phyloP scores from a whole-genome alignment of 306 rosid species.

The Hippophae gyantsensis region DNA sequence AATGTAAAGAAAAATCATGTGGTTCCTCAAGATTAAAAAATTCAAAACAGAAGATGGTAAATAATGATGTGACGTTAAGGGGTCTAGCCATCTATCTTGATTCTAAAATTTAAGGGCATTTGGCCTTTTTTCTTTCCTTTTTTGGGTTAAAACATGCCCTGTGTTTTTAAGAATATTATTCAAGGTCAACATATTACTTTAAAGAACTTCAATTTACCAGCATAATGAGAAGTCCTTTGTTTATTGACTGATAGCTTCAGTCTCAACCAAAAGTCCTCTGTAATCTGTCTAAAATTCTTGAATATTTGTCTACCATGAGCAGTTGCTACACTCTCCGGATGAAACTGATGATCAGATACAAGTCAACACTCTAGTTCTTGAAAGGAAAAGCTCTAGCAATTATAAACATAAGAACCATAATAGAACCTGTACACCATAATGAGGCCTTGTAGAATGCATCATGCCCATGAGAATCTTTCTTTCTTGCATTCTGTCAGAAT shows the following conservation, averaged over 20 bases:
- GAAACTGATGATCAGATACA: slow-evolving; percentile 64
- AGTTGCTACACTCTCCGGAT: slow-evolving; percentile 98
- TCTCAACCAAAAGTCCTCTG: slow-evolving; percentile 71
- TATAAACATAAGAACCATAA: slow-evolving; percentile 19
- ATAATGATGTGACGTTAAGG: background rate
- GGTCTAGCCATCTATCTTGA: background rate
- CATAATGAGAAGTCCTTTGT: slow-evolving; percentile 23
- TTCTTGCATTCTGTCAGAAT: slow-evolving; percentile 24
- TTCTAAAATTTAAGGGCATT: background rate
- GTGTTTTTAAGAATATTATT: too few relatives aligned
- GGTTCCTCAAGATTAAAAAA: background rate
- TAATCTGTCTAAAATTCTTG: slow-evolving; percentile 74
- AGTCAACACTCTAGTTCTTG: slow-evolving; percentile 17
- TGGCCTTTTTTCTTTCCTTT: background rate
- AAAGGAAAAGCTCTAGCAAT: slow-evolving; percentile 4
- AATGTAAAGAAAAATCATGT: background rate
- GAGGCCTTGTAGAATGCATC: slow-evolving; percentile 84
- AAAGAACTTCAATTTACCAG: slow-evolving; percentile 50
- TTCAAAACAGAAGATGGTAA: background rate
- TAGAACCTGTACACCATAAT: slow-evolving; percentile 93
- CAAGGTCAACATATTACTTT: slow-evolving; percentile 3
- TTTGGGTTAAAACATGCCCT: too few relatives aligned
- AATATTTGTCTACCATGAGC: slow-evolving; percentile 74
- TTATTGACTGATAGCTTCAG: slow-evolving; percentile 31
- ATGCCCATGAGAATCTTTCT: slow-evolving; percentile 75